Evolutionary conservation across 345 rosid species (phyloP).

Genomic region (Conringia planisiliqua): DNA sequence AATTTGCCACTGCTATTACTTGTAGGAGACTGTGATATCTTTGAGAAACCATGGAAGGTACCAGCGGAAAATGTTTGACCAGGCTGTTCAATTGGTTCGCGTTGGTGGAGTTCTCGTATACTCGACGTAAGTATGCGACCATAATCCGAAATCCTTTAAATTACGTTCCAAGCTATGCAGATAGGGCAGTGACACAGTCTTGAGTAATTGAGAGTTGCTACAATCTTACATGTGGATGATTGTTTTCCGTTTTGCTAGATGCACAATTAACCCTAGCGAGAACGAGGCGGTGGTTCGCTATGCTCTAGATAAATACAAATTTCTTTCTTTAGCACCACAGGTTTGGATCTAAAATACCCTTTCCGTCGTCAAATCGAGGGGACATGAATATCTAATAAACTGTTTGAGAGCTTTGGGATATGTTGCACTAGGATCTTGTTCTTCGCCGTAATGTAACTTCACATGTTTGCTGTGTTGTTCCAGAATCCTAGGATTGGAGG

Average conservation of each 20-base stretch:
- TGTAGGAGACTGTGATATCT: conserved; percentile 76
- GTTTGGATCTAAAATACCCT: conserved; percentile 35
- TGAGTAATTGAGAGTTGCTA: background rate
- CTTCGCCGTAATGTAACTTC: background rate
- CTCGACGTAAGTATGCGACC: conserved; percentile 71
- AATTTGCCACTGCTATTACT: conserved; percentile 4
- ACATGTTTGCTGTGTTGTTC: background rate
- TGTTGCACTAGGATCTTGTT: background rate
- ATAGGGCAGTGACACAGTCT: background rate
- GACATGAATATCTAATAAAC: background rate
- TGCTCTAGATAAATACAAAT: conserved; percentile 81
- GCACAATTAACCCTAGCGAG: conserved; percentile 96
- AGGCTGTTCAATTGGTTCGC: conserved; percentile 94
- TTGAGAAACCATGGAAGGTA: conserved; percentile 81
- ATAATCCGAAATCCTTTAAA: background rate
- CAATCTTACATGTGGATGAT: background rate
- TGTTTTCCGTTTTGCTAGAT: conserved; percentile 46
- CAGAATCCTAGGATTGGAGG: conserved; percentile 94
- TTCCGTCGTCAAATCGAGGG: background rate
- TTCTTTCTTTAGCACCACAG: conserved; percentile 86
- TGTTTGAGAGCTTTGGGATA: background rate
- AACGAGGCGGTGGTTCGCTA: conserved; percentile 89
- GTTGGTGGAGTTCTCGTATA: conserved; percentile 92
- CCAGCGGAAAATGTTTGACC: conserved; percentile 92
- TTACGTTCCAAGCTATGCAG: background rate